These are phyloP conservation scores for Aspergillus nidulans DNA, from an alignment of 495 filamentous ascomycete genomes.

Conservation along the genomic window DNA sequence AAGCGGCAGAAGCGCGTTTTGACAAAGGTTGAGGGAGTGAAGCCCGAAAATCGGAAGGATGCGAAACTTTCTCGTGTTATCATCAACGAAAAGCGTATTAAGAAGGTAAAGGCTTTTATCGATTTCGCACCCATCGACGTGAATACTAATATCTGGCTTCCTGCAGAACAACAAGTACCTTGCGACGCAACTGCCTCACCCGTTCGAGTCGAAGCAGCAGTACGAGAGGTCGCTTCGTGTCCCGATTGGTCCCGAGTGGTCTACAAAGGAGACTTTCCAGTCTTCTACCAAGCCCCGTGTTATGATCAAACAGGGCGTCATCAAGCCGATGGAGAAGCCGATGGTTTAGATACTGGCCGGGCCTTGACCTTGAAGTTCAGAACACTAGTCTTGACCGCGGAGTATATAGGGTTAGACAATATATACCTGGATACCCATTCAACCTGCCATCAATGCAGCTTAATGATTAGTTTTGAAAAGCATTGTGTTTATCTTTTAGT, in stretches of 20 bases:
- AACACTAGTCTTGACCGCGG: neutral
- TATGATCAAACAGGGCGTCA: constrained; percentile 87
- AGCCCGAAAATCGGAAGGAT: constrained; percentile 73
- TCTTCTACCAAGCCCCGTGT: constrained; percentile 84
- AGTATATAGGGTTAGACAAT: too few relatives aligned
- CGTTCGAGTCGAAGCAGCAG: constrained; percentile 78
- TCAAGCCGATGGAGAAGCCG: constrained; percentile 82
- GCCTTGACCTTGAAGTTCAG: neutral
- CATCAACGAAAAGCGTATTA: constrained; percentile 84
- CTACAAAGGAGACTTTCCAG: constrained; percentile 90
- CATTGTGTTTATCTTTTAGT: too few relatives aligned
- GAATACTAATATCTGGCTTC: constrained; percentile 27
- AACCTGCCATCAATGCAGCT: too few relatives aligned
- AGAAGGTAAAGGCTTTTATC: constrained; percentile 61
- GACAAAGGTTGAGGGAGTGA: constrained; percentile 71
- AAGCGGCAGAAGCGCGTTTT: constrained; percentile 58
- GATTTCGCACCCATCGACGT: neutral
- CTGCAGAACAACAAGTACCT: constrained; percentile 80
- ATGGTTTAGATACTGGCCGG: constrained; percentile 30
- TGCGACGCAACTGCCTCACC: constrained; percentile 74
- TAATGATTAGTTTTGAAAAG: too few relatives aligned
- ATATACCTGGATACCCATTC: too few relatives aligned
- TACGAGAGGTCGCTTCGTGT: constrained; percentile 86
- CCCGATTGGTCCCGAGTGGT: constrained; percentile 91
- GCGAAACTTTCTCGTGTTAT: constrained; percentile 77